phyloP scores from a whole-genome alignment of 495 filamentous ascomycete species.

The Penicillium chermesinum region DNA sequence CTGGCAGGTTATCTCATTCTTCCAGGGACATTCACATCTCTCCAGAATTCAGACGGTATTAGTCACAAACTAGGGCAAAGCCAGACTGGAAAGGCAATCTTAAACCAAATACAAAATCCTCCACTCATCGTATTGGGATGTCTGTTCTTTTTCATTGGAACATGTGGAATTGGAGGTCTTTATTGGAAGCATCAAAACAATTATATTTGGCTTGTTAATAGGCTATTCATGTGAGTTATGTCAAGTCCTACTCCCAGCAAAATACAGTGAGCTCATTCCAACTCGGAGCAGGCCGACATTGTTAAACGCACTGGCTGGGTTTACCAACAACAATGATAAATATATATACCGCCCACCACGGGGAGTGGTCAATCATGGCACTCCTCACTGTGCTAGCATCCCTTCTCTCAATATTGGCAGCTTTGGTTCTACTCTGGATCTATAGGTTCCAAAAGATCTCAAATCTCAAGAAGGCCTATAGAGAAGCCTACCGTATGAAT shows the following conservation, averaged over 20 bases:
- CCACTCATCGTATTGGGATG: constrained; percentile 19
- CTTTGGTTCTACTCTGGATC: background rate
- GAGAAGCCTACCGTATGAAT: too few species aligned
- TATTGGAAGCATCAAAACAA: constrained; percentile 17
- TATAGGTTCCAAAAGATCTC: constrained; percentile 1
- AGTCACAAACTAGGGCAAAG: background rate
- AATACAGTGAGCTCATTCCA: background rate
- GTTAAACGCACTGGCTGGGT: constrained; percentile 43
- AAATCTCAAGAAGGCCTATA: background rate
- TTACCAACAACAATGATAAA: constrained; percentile 44
- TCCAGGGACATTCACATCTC: constrained; percentile 31
- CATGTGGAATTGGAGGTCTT: constrained; percentile 13
- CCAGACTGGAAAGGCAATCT: constrained; percentile 9
- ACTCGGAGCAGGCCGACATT: constrained; percentile 17
- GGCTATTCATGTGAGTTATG: constrained; percentile 24
- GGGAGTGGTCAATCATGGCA: constrained; percentile 43
- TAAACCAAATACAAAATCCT: constrained; percentile 21
- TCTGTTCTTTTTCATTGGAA: constrained; percentile 13
- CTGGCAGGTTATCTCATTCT: constrained; percentile 33
- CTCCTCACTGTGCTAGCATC: constrained; percentile 28
- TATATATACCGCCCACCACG: constrained; percentile 43
- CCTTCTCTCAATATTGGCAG: background rate
- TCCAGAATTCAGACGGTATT: constrained; percentile 17
- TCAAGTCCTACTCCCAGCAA: too few species aligned
- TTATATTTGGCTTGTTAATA: constrained; percentile 29